These are phyloP conservation scores for Colletotrichum aenigma DNA, from an alignment of 2,329 filamentous ascomycete species.

Conservation along the genomic window DNA sequence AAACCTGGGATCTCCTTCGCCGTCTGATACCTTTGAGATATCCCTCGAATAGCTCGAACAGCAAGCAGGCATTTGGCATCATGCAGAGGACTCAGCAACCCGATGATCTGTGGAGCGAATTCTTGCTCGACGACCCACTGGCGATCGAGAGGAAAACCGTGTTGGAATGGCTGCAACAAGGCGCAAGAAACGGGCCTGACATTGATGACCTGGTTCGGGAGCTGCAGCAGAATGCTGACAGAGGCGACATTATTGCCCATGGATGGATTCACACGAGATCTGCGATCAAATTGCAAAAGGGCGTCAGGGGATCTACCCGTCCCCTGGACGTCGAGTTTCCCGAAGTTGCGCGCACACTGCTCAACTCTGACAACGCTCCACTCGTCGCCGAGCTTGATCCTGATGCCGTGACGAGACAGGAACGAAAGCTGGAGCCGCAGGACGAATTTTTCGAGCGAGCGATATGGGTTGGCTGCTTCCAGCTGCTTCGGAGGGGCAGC, in stretches of 20 bases:
- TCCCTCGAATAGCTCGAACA: slow-evolving; percentile 29
- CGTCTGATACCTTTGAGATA: slow-evolving; percentile 76
- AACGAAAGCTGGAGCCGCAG: slow-evolving; percentile 75
- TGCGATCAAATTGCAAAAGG: slow-evolving; percentile 89
- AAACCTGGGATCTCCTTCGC: slow-evolving; percentile 87
- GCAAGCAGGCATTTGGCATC: not conserved
- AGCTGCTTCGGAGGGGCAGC: slow-evolving; percentile 86
- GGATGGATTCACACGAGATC: slow-evolving; percentile 93
- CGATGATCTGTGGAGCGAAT: slow-evolving; percentile 51
- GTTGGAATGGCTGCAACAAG: slow-evolving; percentile 85
- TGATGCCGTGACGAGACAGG: slow-evolving; percentile 83
- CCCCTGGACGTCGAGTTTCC: slow-evolving; percentile 64
- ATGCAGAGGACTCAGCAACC: not conserved
- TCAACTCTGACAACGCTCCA: slow-evolving; percentile 64
- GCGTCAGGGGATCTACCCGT: slow-evolving; percentile 50
- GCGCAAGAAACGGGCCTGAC: slow-evolving; percentile 71
- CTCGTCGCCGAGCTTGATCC: slow-evolving; percentile 90
- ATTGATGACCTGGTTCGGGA: slow-evolving; percentile 79
- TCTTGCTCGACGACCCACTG: slow-evolving; percentile 72
- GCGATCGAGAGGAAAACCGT: slow-evolving; percentile 81
- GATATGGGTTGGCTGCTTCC: slow-evolving; percentile 93
- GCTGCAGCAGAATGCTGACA: slow-evolving; percentile 75
- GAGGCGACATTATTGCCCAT: slow-evolving; percentile 81
- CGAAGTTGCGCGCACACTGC: slow-evolving; percentile 58
- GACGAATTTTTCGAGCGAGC: slow-evolving; percentile 90